These are phyloP conservation scores for Adenanthera pavonina DNA, from an alignment of 306 rosid species.

Conservation along the genomic window DNA sequence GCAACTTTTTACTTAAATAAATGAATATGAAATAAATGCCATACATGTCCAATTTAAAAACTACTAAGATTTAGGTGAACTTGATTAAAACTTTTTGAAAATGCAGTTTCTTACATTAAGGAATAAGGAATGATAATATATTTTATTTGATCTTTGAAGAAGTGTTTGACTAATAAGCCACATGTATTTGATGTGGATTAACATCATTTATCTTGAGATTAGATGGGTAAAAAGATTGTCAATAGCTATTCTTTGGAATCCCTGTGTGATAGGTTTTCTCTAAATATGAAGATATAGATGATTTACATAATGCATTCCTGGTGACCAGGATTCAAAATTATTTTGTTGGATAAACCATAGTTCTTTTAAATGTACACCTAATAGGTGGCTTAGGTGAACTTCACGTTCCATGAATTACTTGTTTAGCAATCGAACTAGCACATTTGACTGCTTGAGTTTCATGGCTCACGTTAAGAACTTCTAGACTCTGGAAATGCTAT, in stretches of 20 bases:
- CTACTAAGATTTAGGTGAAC: conserved; percentile 3
- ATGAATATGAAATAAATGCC: not conserved
- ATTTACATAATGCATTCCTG: not conserved
- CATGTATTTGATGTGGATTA: not conserved
- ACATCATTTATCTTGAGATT: not conserved
- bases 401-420: not conserved
- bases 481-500: not conserved
- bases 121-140: not conserved
- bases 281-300: not conserved
- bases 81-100: conserved; percentile 10
- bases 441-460: conserved; percentile 18
- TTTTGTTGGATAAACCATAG: conserved; percentile 25
- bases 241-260: conserved; percentile 17
- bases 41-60: not conserved
- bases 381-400: conserved; percentile 24
- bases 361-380: not conserved
- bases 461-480: not conserved
- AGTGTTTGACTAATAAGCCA: not conserved
- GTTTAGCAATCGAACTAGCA: conserved; percentile 6
- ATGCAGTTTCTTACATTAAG: not conserved
- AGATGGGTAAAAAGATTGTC: not conserved
- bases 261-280: conserved; percentile 4
- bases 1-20: no score
- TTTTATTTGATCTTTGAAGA: not conserved
- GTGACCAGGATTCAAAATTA: not conserved